Evolutionary conservation across 2,329 filamentous ascomycete genomes (phyloP).

Genomic region (Verticillium albo-atrum): DNA sequence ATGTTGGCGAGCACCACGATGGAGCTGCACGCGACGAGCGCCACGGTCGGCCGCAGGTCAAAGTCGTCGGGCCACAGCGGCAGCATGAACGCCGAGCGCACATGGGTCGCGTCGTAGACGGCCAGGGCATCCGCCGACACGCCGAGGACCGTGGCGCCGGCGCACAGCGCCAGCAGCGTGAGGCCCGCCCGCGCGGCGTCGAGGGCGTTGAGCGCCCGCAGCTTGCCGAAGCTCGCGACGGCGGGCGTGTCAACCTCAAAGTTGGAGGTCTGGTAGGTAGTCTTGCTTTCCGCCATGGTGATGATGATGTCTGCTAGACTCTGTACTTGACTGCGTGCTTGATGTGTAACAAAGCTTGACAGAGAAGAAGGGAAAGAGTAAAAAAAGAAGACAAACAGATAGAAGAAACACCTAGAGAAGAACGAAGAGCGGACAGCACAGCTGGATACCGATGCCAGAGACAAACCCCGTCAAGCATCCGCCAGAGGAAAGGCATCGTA

Average conservation of each 20-base stretch:
- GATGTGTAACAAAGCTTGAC: too few species aligned
- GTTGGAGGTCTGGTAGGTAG: constrained; percentile 37
- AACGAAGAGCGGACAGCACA: background rate
- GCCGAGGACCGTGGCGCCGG: constrained; percentile 48
- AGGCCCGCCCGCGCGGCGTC: constrained; percentile 42
- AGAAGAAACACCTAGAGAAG: background rate
- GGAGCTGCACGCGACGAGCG: constrained; percentile 46
- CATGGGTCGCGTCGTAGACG: constrained; percentile 51
- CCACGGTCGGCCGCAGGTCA: constrained; percentile 51
- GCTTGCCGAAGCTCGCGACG: constrained; percentile 27
- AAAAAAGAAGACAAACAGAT: constrained; percentile 2
- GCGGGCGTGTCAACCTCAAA: constrained; percentile 41
- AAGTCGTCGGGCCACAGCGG: constrained; percentile 56
- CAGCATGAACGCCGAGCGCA: constrained; percentile 41
- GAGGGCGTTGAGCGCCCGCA: constrained; percentile 32
- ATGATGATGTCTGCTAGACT: constrained; percentile 11
- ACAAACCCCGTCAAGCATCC: too few species aligned
- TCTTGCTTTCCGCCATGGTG: constrained; percentile 32
- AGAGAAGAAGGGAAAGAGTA: background rate
- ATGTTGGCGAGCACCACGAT: constrained; percentile 45
- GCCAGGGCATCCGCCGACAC: constrained; percentile 49
- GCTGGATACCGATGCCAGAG: background rate
- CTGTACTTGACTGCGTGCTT: background rate
- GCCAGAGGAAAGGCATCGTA: background rate
- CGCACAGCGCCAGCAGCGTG: constrained; percentile 44